Conservation (phyloP, 306 rosid genomes). For the Argentina anserina region DNA sequence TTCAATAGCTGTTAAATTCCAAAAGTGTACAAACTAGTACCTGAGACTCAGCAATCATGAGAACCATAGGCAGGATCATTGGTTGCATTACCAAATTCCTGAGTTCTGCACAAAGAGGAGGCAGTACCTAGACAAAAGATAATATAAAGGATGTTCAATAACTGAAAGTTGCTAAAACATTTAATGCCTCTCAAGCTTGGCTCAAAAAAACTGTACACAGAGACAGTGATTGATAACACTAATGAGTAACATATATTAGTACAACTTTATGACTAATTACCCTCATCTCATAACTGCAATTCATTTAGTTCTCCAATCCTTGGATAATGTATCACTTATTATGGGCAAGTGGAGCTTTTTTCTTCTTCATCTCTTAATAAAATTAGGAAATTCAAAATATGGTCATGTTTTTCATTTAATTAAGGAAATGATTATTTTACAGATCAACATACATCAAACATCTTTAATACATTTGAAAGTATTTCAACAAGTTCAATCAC, state of each 20-base stretch:
- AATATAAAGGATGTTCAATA: constrained; percentile 20
- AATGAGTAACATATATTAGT: not conserved
- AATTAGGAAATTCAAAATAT: not conserved
- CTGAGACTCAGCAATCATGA: constrained; percentile 98
- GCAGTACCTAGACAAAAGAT: constrained; percentile 71
- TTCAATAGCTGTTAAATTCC: not conserved
- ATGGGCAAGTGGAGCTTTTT: not conserved
- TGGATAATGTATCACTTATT: too few relatives aligned
- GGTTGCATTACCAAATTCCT: constrained; percentile 97
- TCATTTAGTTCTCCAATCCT: not conserved
- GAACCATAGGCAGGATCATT: constrained; percentile 98
- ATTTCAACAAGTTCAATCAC: constrained; percentile 18
- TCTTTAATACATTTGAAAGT: not conserved
- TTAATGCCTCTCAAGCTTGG: not conserved
- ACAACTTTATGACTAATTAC: not conserved
- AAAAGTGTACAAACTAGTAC: constrained; percentile 33
- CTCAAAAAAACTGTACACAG: constrained; percentile 11
- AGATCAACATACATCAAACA: constrained; percentile 4
- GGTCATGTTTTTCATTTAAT: not conserved
- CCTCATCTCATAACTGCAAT: not conserved
- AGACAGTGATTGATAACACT: not conserved
- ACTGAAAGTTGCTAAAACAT: not conserved
- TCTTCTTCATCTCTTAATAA: not conserved
- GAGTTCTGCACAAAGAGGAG: constrained; percentile 98
- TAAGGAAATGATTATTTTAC: not conserved